phyloP scores from a whole-genome alignment of 1,284 basidiomycete genomes.

The Marasmius fiardii region DNA sequence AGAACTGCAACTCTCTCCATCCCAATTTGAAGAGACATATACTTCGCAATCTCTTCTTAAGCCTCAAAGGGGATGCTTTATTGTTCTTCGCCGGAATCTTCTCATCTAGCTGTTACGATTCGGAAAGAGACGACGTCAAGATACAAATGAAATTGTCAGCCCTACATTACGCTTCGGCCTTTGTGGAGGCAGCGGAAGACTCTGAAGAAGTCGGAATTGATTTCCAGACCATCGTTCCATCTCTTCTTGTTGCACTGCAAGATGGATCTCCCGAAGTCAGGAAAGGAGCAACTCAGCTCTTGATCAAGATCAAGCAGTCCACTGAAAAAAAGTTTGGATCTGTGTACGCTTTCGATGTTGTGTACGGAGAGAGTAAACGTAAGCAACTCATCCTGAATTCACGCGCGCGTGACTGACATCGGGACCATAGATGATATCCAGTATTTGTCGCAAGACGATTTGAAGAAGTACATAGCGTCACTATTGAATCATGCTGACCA shows the following conservation, averaged over 20 bases:
- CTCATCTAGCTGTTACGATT: slow-evolving; percentile 29
- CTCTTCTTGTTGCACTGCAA: slow-evolving; percentile 67
- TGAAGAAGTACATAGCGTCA: slow-evolving; percentile 62
- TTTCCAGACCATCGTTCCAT: slow-evolving; percentile 86
- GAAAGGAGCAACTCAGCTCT: slow-evolving; percentile 59
- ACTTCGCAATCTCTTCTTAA: slow-evolving; percentile 65
- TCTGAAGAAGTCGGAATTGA: slow-evolving; percentile 54
- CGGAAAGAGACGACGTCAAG: slow-evolving; percentile 22
- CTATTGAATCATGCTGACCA: slow-evolving; percentile 58
- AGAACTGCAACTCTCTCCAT: slow-evolving; percentile 51
- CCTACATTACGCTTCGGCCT: slow-evolving; percentile 68
- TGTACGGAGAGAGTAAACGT: slow-evolving; percentile 69
- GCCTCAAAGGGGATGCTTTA: slow-evolving; percentile 70
- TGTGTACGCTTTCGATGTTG: slow-evolving; percentile 79
- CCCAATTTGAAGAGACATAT: slow-evolving; percentile 52
- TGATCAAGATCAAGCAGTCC: slow-evolving; percentile 47
- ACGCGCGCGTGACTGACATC: slow-evolving; percentile 8
- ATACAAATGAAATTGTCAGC: slow-evolving; percentile 36
- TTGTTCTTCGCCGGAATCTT: slow-evolving; percentile 78
- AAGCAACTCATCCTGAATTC: not conserved
- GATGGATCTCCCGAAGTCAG: slow-evolving; percentile 54
- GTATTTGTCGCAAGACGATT: slow-evolving; percentile 75
- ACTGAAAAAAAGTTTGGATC: slow-evolving; percentile 44
- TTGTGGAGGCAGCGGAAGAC: slow-evolving; percentile 63
- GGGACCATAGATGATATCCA: slow-evolving; percentile 57